These are phyloP conservation scores for Tilletia caries DNA, from an alignment of 1,284 basidiomycete species.

Conservation along the genomic window DNA sequence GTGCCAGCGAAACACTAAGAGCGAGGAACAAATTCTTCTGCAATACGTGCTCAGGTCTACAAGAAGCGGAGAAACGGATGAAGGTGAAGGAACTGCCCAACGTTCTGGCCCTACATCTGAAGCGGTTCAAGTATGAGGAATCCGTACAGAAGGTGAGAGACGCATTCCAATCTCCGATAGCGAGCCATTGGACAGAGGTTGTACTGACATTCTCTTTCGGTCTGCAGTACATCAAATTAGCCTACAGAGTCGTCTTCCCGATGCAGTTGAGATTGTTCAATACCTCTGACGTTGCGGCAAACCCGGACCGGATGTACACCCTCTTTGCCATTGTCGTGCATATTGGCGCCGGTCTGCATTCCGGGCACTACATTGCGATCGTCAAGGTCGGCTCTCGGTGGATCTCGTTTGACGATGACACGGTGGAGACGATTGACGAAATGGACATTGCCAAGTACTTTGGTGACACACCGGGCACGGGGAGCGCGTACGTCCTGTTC, in stretches of 20 bases:
- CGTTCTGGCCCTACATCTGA: constrained; percentile 87
- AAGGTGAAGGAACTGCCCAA: constrained; percentile 95
- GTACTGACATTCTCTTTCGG: not conserved
- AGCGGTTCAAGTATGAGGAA: constrained; percentile 97
- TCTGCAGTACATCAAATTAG: constrained; percentile 79
- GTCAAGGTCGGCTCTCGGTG: constrained; percentile 77
- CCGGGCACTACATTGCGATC: constrained; percentile 95
- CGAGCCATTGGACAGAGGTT: too few species aligned
- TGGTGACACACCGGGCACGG: constrained; percentile 75
- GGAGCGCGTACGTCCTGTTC: constrained; percentile 92
- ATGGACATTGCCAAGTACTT: constrained; percentile 87
- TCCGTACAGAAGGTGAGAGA: constrained; percentile 60
- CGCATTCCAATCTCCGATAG: not conserved
- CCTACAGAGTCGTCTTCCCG: constrained; percentile 94
- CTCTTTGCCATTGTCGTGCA: constrained; percentile 95
- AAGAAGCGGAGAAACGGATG: constrained; percentile 98
- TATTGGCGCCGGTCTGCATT: constrained; percentile 90
- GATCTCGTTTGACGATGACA: constrained; percentile 94
- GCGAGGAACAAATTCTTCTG: constrained; percentile 98
- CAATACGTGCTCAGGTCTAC: constrained; percentile 89
- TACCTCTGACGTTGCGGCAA: constrained; percentile 85
- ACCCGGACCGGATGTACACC: constrained; percentile 82
- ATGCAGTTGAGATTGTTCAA: constrained; percentile 90
- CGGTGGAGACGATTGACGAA: constrained; percentile 81
- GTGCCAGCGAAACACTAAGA: constrained; percentile 95